Percentiles rank a stretch among this genome's conserved stretches.
Evolutionary conservation across 2,329 filamentous ascomycete species (phyloP).

Genomic region (Aspergillus terreus): DNA sequence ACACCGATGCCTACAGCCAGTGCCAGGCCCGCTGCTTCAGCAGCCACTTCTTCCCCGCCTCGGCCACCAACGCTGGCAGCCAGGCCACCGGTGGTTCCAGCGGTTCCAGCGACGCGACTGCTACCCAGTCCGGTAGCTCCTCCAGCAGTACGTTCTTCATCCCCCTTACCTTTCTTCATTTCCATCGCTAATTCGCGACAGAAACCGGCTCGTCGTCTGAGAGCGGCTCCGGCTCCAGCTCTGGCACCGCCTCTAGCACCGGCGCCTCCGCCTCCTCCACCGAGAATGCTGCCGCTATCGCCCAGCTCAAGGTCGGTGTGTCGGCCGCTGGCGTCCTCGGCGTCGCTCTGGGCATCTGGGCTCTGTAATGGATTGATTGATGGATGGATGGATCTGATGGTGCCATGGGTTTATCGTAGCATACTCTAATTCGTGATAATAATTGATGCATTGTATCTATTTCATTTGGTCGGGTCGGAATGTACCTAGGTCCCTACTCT

Average conservation of each 20-base stretch:
- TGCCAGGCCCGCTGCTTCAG: slow-evolving; percentile 51
- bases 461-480: neutral
- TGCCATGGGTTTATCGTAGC: neutral
- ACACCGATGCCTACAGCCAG: slow-evolving; percentile 43
- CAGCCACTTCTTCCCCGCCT: slow-evolving; percentile 45
- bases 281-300: slow-evolving; percentile 25
- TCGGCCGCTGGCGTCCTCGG: slow-evolving; percentile 34
- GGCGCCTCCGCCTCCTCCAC: slow-evolving; percentile 17
- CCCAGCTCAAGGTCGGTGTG: slow-evolving; percentile 26
- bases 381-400: neutral
- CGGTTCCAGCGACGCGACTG: slow-evolving; percentile 16
- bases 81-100: slow-evolving; percentile 12
- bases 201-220: neutral
- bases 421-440: neutral
- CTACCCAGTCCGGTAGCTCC: slow-evolving; percentile 9
- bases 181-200: too few species aligned
- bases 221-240: slow-evolving; percentile 12
- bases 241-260: slow-evolving; percentile 13
- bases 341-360: slow-evolving; percentile 33
- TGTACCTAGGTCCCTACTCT: neutral
- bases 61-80: slow-evolving; percentile 18
- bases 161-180: neutral
- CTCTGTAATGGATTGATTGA: slow-evolving; percentile 26
- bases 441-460: neutral
- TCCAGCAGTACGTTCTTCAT: slow-evolving; percentile 11